Conservation (phyloP, 352 stramenopile genomes). For the Globisporangium alternatum region DNA sequence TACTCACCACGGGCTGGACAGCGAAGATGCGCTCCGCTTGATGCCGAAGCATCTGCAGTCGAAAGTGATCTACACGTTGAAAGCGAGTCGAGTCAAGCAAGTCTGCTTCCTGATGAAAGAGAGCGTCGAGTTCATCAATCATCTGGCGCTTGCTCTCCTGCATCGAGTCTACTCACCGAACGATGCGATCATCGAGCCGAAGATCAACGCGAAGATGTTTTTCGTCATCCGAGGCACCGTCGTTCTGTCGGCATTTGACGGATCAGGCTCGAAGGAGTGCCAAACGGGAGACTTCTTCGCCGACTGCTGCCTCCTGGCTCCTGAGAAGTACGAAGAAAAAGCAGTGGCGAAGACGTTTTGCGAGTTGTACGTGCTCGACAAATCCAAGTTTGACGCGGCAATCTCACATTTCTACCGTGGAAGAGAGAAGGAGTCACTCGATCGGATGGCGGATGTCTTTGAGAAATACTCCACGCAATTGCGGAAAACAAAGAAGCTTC, state of each 20-base stretch:
- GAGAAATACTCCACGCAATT: constrained; percentile 63
- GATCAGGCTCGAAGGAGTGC: constrained; percentile 46
- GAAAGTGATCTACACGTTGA: constrained; percentile 58
- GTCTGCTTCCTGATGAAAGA: constrained; percentile 72
- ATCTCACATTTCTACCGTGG: constrained; percentile 53
- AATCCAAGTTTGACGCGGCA: constrained; percentile 54
- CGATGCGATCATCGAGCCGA: constrained; percentile 67
- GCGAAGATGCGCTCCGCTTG: constrained; percentile 49
- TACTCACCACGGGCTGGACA: constrained; percentile 59
- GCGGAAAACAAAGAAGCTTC: constrained; percentile 72
- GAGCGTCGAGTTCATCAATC: constrained; percentile 68
- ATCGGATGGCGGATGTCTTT: constrained; percentile 40
- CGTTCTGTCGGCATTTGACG: constrained; percentile 46
- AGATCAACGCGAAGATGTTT: constrained; percentile 75
- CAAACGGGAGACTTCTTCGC: constrained; percentile 69
- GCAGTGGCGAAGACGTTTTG: constrained; percentile 76
- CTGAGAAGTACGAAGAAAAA: constrained; percentile 67
- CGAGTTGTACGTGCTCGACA: constrained; percentile 75
- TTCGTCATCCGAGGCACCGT: constrained; percentile 66
- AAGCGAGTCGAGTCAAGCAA: constrained; percentile 58
- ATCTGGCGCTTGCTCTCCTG: constrained; percentile 42
- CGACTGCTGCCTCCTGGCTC: constrained; percentile 50
- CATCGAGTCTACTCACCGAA: constrained; percentile 54
- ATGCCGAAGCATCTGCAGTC: constrained; percentile 68
- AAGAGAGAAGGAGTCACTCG: constrained; percentile 21